Percentiles rank a stretch among this genome's conserved stretches.
Conservation (phyloP, 176 grass and related monocot species). For the Areca catechu region DNA sequence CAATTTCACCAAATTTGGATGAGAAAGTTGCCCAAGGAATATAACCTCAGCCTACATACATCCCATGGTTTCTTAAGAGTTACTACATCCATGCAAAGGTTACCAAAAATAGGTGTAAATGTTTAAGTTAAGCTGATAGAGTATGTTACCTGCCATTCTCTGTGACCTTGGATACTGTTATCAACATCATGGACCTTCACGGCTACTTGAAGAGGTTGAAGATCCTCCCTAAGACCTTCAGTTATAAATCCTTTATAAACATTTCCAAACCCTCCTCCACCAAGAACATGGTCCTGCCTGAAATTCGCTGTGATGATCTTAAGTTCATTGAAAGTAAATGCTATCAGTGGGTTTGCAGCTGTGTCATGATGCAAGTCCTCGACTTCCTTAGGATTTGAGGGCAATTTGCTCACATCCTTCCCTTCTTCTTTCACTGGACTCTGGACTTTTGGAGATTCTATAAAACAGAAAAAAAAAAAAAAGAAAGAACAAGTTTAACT, state of each 20-base stretch:
- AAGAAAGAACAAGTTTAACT: neutral
- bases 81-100: no score
- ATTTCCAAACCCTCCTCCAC: constrained; percentile 66
- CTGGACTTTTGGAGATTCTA: constrained; percentile 51
- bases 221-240: constrained; percentile 29
- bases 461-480: constrained; percentile 6
- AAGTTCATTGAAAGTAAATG: constrained; percentile 64
- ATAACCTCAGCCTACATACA: constrained; percentile 57
- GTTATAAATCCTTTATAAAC: constrained; percentile 66
- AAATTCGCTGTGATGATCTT: constrained; percentile 47
- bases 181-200: constrained; percentile 88
- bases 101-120: no score
- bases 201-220: constrained; percentile 39
- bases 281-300: constrained; percentile 47
- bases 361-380: constrained; percentile 42
- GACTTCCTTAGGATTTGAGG: constrained; percentile 58
- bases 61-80: neutral
- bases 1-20: constrained; percentile 69
- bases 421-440: constrained; percentile 42
- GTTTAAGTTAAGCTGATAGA: neutral
- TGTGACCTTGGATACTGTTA: constrained; percentile 85
- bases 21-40: constrained; percentile 70
- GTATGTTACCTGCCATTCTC: constrained; percentile 64
- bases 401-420: constrained; percentile 43
- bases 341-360: constrained; percentile 43